Conservation (phyloP, 371 early-diverging fungal genomes). For the Syncephalastrum sp. region DNA sequence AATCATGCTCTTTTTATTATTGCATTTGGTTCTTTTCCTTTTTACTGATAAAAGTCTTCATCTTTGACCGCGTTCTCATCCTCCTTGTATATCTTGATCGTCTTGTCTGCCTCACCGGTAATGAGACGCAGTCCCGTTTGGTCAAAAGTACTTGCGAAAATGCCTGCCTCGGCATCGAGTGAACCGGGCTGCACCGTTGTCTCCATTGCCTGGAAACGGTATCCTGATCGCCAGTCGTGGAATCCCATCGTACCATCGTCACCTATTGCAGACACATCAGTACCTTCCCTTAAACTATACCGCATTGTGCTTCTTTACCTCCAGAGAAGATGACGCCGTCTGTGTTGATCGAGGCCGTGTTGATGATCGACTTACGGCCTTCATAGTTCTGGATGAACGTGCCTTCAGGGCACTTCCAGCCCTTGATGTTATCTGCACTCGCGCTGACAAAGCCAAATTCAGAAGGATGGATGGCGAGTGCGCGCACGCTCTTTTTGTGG, state of each 20-base stretch:
- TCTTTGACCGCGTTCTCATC: slow-evolving; percentile 62
- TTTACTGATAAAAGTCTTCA: slow-evolving; percentile 36
- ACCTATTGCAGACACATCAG: slow-evolving; percentile 30
- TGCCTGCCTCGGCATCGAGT: slow-evolving; percentile 93
- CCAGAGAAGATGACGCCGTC: slow-evolving; percentile 95
- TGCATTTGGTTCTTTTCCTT: no score
- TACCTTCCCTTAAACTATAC: not conserved
- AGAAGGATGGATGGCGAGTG: slow-evolving; percentile 86
- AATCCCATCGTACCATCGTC: slow-evolving; percentile 95
- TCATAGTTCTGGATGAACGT: slow-evolving; percentile 92
- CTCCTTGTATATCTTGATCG: slow-evolving; percentile 96
- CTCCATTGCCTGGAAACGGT: slow-evolving; percentile 89
- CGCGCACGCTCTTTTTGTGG: slow-evolving; percentile 96
- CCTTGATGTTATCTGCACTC: slow-evolving; percentile 91
- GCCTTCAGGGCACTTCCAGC: slow-evolving; percentile 94
- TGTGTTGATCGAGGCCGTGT: slow-evolving; percentile 83
- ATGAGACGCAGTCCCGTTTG: slow-evolving; percentile 90
- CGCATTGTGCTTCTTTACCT: slow-evolving; percentile 43
- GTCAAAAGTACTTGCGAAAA: slow-evolving; percentile 95
- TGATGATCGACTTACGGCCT: slow-evolving; percentile 88
- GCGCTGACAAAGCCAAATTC: slow-evolving; percentile 95
- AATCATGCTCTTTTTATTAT: no score
- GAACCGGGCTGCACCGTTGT: slow-evolving; percentile 93
- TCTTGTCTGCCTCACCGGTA: slow-evolving; percentile 98
- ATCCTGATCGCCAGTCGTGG: slow-evolving; percentile 96